Base-by-base conservation (phyloP, 495 filamentous ascomycete species). In the Aspergillus mulundensis region DNA sequence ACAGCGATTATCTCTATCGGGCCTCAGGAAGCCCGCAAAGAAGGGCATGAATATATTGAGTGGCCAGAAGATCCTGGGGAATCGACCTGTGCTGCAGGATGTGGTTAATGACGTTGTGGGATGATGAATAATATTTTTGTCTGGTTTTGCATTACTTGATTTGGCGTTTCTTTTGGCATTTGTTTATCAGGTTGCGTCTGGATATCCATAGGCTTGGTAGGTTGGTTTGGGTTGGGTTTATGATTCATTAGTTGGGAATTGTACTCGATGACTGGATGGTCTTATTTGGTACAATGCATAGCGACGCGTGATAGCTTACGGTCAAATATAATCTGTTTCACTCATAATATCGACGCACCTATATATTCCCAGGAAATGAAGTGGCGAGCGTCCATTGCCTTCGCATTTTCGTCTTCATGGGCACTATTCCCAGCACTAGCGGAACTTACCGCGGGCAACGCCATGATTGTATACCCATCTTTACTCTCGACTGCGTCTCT, bases 31-130 rank as follows among this genome's bases (percentile, higher is more conserved):
- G 34, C 73, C 75, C 21, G 66, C 66, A 4, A 78, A 76, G 60
- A 70, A 50, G 52, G 75, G 75, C 5, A 62, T 63, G 8, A 77
- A 72, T 42, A 14, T 73, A 4, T 44, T 71, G 24, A 72, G 64
- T 56, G 71, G 70, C 16, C 67, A 61, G 14, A 67, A 60, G 19
- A 56, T 77, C 49, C 50, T 75, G 24, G 68, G 68, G 1, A 77
- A 73, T 44, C 71, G 77, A 47, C 77, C 78, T 30, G 69, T 84
- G 42, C 60, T 83, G 25, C 76, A 73, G 44, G 79, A 84, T 67
- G 62, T 84, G 40, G 70, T 82, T 36, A 81, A 83, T 66, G 79
- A 79, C 49, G 52, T 79, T 58, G 58, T 65, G 58, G 70, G 70
- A 20, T 76, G 48, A 66, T 40, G 8, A 3, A 28, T 23, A 4